Evolutionary conservation across 768 basidiomycete species (phyloP).

Genomic region (Sarcodon aspratus): DNA sequence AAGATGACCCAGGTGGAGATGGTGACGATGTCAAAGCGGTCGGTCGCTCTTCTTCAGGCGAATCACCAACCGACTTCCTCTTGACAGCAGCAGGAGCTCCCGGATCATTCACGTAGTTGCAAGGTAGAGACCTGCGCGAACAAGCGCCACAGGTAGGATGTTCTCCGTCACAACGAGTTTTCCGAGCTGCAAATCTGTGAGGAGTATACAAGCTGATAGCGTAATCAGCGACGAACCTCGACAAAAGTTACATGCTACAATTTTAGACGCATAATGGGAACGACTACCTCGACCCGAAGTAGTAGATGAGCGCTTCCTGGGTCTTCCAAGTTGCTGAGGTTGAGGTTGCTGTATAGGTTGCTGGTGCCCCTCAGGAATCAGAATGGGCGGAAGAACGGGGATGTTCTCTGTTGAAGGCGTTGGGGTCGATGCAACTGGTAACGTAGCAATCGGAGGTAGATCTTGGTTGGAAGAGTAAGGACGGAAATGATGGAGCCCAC

Average conservation of each 20-base stretch:
- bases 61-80: not conserved
- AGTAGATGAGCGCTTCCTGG: conserved; percentile 52
- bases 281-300: conserved; percentile 51
- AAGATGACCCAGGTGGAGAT: too few relatives aligned
- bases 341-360: not conserved
- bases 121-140: conserved; percentile 60
- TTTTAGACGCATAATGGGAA: conserved; percentile 69
- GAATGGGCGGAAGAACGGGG: conserved; percentile 48
- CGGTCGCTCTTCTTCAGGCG: not conserved
- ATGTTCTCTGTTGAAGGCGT: conserved; percentile 2
- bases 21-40: too few relatives aligned
- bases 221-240: conserved; percentile 42
- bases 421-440: not conserved
- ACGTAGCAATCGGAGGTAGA: conserved; percentile 11
- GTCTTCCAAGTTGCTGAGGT: conserved; percentile 9
- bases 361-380: conserved; percentile 28
- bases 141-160: conserved; percentile 80
- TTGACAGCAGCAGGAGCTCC: not conserved
- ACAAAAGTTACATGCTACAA: conserved; percentile 84
- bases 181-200: conserved; percentile 43
- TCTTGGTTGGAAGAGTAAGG: conserved; percentile 3
- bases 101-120: conserved; percentile 72
- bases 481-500: not conserved
- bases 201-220: not conserved
- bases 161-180: conserved; percentile 84